phyloP scores from a whole-genome alignment of 2,329 filamentous ascomycete species.

The Monilinia polystroma region DNA sequence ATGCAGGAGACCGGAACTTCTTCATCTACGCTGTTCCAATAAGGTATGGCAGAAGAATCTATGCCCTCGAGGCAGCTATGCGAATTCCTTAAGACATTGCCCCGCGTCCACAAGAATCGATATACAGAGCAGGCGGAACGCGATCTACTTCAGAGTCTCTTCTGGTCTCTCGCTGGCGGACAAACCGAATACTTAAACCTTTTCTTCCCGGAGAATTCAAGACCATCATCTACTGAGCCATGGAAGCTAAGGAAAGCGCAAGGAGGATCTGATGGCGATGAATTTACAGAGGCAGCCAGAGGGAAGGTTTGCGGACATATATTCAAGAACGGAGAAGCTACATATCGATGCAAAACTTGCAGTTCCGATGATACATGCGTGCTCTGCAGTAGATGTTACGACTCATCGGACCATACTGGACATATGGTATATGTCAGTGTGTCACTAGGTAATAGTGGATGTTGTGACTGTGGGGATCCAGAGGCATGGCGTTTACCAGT shows the following conservation, averaged over 20 bases:
- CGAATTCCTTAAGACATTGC: slow-evolving; percentile 75
- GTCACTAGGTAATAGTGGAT: slow-evolving; percentile 87
- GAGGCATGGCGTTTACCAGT: slow-evolving; percentile 91
- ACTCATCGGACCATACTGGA: slow-evolving; percentile 89
- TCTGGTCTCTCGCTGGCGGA: slow-evolving; percentile 79
- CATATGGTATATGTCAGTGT: slow-evolving; percentile 89
- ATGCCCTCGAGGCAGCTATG: slow-evolving; percentile 70
- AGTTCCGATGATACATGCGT: slow-evolving; percentile 94
- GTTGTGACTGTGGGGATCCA: slow-evolving; percentile 94
- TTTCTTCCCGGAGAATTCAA: slow-evolving; percentile 75
- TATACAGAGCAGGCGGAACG: slow-evolving; percentile 70
- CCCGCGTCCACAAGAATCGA: slow-evolving; percentile 68
- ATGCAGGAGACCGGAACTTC: not conserved
- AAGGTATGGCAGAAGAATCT: slow-evolving; percentile 22
- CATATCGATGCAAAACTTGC: slow-evolving; percentile 92
- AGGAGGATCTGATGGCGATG: slow-evolving; percentile 87
- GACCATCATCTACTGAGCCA: slow-evolving; percentile 49
- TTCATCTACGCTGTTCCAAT: not conserved
- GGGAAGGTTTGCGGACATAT: slow-evolving; percentile 97
- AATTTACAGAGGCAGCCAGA: slow-evolving; percentile 87
- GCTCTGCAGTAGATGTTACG: slow-evolving; percentile 90
- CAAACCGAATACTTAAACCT: slow-evolving; percentile 71
- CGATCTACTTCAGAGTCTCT: slow-evolving; percentile 75
- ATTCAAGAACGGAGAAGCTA: slow-evolving; percentile 90
- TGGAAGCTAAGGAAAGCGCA: slow-evolving; percentile 86